phyloP scores from a whole-genome alignment of 192 early-diverging fungal genomes.

The Podila clonocystis region DNA sequence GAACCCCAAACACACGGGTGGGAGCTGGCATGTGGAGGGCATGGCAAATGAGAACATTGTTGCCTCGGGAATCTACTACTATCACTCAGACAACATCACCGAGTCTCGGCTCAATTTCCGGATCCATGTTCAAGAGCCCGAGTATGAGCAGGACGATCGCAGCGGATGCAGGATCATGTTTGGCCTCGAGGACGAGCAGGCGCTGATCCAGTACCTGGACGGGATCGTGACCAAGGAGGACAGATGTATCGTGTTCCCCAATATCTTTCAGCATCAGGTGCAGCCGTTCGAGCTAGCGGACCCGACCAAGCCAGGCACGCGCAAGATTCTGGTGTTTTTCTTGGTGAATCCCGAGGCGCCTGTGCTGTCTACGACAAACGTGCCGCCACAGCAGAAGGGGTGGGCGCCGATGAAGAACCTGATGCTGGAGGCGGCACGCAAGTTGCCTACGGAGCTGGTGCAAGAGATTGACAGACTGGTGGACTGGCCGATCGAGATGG shows the following conservation, averaged over 20 bases:
- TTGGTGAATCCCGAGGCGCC: conserved; percentile 62
- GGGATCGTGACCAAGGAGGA: conserved; percentile 59
- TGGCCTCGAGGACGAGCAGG: conserved; percentile 45
- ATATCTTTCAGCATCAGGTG: conserved; percentile 75
- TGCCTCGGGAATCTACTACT: conserved; percentile 80
- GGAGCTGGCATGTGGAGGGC: conserved; percentile 77
- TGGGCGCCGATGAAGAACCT: conserved; percentile 8
- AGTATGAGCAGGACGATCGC: conserved; percentile 39
- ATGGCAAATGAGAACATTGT: conserved; percentile 77
- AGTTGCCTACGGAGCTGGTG: conserved; percentile 16
- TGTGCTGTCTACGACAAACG: conserved; percentile 59
- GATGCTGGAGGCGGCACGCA: background rate
- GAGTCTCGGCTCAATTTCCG: conserved; percentile 60
- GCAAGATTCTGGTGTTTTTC: conserved; percentile 78
- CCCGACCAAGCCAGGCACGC: conserved; percentile 61
- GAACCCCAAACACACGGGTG: conserved; percentile 62
- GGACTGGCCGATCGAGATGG: conserved; percentile 20
- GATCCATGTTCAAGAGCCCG: conserved; percentile 53
- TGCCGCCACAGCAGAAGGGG: conserved; percentile 72
- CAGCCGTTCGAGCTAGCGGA: conserved; percentile 64
- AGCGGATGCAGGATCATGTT: conserved; percentile 42
- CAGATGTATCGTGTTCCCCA: conserved; percentile 77
- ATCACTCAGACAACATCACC: conserved; percentile 74
- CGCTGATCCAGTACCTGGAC: conserved; percentile 45
- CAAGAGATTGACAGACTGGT: conserved; percentile 8